Evolutionary conservation across 257 asterid species (phyloP).

Genomic region (Datura wrightii): DNA sequence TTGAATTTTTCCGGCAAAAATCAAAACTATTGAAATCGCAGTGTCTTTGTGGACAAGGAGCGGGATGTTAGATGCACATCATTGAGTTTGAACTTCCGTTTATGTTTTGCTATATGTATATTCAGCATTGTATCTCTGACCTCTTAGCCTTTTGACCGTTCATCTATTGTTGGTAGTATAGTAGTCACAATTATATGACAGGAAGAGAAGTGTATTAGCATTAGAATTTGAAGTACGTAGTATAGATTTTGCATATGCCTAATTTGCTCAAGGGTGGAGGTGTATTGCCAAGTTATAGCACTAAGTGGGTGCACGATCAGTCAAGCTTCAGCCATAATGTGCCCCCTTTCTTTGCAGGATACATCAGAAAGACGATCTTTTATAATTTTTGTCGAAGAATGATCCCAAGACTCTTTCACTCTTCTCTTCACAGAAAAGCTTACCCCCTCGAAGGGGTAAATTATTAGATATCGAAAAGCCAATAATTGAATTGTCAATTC

Average conservation of each 20-base stretch:
- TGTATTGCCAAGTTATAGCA: too few species aligned
- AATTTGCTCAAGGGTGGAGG: neutral
- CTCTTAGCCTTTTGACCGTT: neutral
- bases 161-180: neutral
- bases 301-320: neutral
- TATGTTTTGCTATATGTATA: neutral
- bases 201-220: neutral
- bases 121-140: neutral
- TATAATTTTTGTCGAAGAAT: too few species aligned
- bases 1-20: neutral
- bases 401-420: neutral
- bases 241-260: neutral
- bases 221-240: neutral
- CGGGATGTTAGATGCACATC: neutral
- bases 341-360: too few species aligned
- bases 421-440: neutral
- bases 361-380: too few species aligned
- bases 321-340: too few species aligned
- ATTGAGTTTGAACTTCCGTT: conserved; percentile 6
- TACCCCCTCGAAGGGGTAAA: neutral
- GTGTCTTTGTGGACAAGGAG: neutral
- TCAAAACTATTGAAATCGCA: neutral
- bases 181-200: neutral
- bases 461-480: neutral
- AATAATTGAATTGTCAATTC: neutral